These are phyloP conservation scores for Meredithiella fracta DNA, from an alignment of 2,329 filamentous ascomycete genomes.

Conservation along the genomic window DNA sequence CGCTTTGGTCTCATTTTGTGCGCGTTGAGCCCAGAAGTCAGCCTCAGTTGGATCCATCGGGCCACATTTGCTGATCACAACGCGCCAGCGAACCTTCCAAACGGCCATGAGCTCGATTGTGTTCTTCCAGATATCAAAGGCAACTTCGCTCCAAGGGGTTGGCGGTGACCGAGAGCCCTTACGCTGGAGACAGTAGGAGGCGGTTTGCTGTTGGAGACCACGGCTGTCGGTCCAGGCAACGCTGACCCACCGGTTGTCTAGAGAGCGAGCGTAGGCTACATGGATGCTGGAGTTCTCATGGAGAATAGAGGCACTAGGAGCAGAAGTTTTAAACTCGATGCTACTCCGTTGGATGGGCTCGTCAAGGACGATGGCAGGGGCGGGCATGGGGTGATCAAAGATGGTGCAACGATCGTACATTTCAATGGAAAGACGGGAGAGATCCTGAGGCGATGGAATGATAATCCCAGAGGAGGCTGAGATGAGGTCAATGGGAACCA, in stretches of 20 bases:
- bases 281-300: conserved; percentile 70
- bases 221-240: conserved; percentile 68
- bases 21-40: conserved; percentile 39
- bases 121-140: conserved; percentile 60
- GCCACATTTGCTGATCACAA: conserved; percentile 58
- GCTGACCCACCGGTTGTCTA: conserved; percentile 62
- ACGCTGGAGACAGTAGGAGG: conserved; percentile 54
- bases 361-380: conserved; percentile 58
- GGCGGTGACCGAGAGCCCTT: conserved; percentile 33
- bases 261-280: conserved; percentile 59
- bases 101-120: conserved; percentile 56
- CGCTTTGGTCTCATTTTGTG: conserved; percentile 34
- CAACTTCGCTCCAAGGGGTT: conserved; percentile 44
- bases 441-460: conserved; percentile 42
- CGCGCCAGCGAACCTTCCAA: conserved; percentile 58
- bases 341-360: conserved; percentile 47
- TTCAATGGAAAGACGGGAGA: conserved; percentile 51
- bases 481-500: conserved; percentile 53
- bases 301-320: conserved; percentile 55
- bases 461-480: conserved; percentile 46
- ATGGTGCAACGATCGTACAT: conserved; percentile 57
- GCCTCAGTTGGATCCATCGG: conserved; percentile 51
- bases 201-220: conserved; percentile 55
- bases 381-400: conserved; percentile 36
- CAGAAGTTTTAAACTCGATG: conserved; percentile 59